Evolutionary conservation across 768 basidiomycete genomes (phyloP).

Genomic region (Candolleomyces aberdarensis): DNA sequence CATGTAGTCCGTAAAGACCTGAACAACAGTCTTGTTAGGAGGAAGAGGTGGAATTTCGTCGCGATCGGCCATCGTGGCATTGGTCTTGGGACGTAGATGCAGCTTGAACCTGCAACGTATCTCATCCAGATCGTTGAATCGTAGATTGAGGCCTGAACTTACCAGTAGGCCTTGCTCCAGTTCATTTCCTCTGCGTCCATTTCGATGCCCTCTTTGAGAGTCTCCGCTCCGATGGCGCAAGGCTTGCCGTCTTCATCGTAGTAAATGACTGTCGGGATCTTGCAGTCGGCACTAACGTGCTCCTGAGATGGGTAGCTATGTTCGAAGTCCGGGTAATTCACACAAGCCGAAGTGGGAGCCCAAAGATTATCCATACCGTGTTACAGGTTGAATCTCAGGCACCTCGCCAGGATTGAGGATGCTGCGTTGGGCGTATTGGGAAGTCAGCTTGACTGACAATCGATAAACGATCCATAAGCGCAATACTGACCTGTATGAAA

Average conservation of each 20-base stretch:
- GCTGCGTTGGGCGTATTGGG: not conserved
- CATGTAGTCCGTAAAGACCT: slow-evolving; percentile 48
- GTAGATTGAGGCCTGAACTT: not conserved
- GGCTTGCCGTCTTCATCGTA: slow-evolving; percentile 9
- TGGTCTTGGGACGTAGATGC: slow-evolving; percentile 27
- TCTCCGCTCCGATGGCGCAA: slow-evolving; percentile 10
- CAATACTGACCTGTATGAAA: too few relatives aligned
- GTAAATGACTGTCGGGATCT: slow-evolving; percentile 13
- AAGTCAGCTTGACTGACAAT: too few relatives aligned
- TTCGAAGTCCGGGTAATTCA: slow-evolving; percentile 12
- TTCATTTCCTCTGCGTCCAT: slow-evolving; percentile 11
- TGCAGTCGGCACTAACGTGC: slow-evolving; percentile 11
- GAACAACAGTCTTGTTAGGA: slow-evolving; percentile 30
- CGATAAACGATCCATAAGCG: too few relatives aligned
- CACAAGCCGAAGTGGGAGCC: slow-evolving; percentile 10
- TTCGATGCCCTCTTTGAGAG: slow-evolving; percentile 12
- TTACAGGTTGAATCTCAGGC: slow-evolving; percentile 9
- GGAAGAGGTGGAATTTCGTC: slow-evolving; percentile 38
- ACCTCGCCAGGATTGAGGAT: slow-evolving; percentile 23
- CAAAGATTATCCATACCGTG: not conserved
- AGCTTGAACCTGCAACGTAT: slow-evolving; percentile 18
- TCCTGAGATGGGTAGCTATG: not conserved
- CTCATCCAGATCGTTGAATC: not conserved
- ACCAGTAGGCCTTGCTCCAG: slow-evolving; percentile 13
- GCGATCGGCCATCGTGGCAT: not conserved